phyloP scores from a whole-genome alignment of 1,284 basidiomycete species.

The Pascua guehoae region DNA sequence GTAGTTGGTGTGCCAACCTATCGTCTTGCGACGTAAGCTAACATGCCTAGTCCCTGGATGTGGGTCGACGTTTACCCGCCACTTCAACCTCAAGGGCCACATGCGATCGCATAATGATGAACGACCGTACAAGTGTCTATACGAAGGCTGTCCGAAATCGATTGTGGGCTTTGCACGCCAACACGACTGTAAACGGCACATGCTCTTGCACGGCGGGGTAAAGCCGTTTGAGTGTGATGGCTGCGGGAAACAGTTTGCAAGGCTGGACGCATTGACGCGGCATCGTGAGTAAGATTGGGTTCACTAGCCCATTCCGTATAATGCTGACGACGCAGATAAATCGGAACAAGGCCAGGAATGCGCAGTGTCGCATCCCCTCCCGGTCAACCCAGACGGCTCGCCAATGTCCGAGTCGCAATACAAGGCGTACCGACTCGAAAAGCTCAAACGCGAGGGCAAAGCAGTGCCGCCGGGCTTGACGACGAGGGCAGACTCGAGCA shows the following conservation, averaged over 20 bases:
- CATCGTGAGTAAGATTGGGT: constrained; percentile 60
- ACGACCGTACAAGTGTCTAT: constrained; percentile 86
- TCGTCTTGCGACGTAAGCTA: neutral
- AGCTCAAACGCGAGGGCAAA: constrained; percentile 13
- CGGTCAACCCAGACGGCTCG: constrained; percentile 47
- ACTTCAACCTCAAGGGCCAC: constrained; percentile 67
- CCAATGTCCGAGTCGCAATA: constrained; percentile 48
- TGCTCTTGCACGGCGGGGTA: constrained; percentile 79
- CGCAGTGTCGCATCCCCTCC: constrained; percentile 45
- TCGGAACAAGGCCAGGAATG: constrained; percentile 50
- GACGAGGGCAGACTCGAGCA: neutral
- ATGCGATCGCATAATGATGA: constrained; percentile 95
- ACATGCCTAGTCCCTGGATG: constrained; percentile 70
- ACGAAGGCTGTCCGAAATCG: constrained; percentile 84
- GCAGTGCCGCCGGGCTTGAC: too few species aligned
- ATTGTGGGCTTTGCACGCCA: constrained; percentile 73
- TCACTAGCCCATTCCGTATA: neutral
- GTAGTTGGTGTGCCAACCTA: constrained; percentile 4
- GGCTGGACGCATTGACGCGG: constrained; percentile 82
- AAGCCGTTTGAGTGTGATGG: constrained; percentile 83
- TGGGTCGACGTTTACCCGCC: constrained; percentile 84
- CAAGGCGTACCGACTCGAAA: constrained; percentile 30
- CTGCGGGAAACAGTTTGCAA: constrained; percentile 90
- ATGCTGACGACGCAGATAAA: constrained; percentile 34
- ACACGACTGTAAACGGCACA: constrained; percentile 93